A percentile compares a stretch with the other conserved stretches of the same genome.
These are phyloP conservation scores for Zygotorulaspora danielsina DNA, from an alignment of 805 yeast species.

Conservation along the genomic window DNA sequence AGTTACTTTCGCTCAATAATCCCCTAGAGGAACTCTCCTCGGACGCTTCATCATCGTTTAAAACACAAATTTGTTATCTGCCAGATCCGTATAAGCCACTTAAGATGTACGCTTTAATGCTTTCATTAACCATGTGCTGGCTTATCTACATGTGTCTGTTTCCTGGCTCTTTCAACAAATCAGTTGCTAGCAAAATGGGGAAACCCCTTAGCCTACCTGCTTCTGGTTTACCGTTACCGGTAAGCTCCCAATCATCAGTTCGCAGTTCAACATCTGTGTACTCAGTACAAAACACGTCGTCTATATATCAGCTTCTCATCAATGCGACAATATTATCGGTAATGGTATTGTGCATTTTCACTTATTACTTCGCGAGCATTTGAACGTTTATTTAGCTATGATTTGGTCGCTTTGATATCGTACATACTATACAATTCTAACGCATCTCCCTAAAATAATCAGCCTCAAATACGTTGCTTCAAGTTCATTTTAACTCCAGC, in stretches of 20 bases:
- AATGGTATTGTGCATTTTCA: conserved; percentile 10
- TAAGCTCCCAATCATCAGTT: conserved; percentile 10
- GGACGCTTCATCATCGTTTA: conserved; percentile 28
- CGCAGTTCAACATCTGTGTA: conserved; percentile 5
- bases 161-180: conserved; percentile 30
- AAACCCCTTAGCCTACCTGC: conserved; percentile 4
- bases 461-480: conserved; percentile 14
- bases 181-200: conserved; percentile 12
- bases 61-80: conserved; percentile 51
- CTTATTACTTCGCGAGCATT: conserved; percentile 11
- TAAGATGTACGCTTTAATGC: conserved; percentile 33
- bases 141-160: conserved; percentile 26
- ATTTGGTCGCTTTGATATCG: background rate
- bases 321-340: conserved; percentile 9
- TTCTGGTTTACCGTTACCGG: conserved; percentile 24
- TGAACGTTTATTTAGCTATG: background rate
- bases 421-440: background rate
- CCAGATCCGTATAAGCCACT: conserved; percentile 51
- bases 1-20: conserved; percentile 63
- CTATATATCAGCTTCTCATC: conserved; percentile 6
- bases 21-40: conserved; percentile 32
- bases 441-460: background rate
- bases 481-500: conserved; percentile 25
- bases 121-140: conserved; percentile 19
- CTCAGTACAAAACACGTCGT: conserved; percentile 6